Percentiles rank a stretch among this genome's conserved stretches.
These are phyloP conservation scores for Dactylellina leptospora DNA, from an alignment of 2,329 filamentous ascomycete species.

Conservation along the genomic window DNA sequence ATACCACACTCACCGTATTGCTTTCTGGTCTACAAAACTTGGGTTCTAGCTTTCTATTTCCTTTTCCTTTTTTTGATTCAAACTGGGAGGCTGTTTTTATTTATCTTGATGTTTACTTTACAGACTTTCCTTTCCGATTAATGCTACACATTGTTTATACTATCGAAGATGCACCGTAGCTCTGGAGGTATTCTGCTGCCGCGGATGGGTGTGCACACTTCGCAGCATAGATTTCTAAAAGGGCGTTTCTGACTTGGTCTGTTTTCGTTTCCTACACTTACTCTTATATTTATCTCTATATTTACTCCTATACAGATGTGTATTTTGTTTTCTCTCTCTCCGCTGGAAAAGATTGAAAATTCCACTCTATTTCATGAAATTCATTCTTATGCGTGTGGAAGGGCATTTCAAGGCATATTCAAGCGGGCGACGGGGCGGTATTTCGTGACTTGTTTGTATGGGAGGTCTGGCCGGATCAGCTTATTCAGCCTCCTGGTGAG, in stretches of 20 bases:
- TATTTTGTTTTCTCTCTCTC: conserved; percentile 13
- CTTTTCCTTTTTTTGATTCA: conserved; percentile 6
- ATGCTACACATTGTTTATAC: conserved; percentile 2
- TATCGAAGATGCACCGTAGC: conserved; percentile 17
- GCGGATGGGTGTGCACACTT: conserved; percentile 22
- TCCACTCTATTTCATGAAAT: background rate
- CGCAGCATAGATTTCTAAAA: conserved; percentile 34
- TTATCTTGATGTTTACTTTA: conserved; percentile 7
- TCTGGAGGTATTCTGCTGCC: conserved; percentile 21
- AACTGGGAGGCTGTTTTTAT: conserved; percentile 36
- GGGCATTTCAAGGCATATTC: conserved; percentile 7
- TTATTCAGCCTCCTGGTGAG: conserved; percentile 45
- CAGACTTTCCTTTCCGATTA: conserved; percentile 9
- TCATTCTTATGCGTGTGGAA: conserved; percentile 1
- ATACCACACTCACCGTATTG: conserved; percentile 51
- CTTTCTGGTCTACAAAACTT: conserved; percentile 16
- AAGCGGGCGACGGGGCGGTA: conserved; percentile 35
- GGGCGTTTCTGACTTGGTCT: conserved; percentile 6
- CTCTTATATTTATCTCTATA: background rate
- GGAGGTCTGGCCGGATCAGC: conserved; percentile 30
- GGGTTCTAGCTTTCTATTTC: background rate
- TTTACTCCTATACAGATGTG: background rate
- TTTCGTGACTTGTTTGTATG: conserved; percentile 49
- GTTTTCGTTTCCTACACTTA: conserved; percentile 2
- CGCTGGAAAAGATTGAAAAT: conserved; percentile 17